phyloP scores from a whole-genome alignment of 805 yeast species.

The Jamesozyma lodderae region DNA sequence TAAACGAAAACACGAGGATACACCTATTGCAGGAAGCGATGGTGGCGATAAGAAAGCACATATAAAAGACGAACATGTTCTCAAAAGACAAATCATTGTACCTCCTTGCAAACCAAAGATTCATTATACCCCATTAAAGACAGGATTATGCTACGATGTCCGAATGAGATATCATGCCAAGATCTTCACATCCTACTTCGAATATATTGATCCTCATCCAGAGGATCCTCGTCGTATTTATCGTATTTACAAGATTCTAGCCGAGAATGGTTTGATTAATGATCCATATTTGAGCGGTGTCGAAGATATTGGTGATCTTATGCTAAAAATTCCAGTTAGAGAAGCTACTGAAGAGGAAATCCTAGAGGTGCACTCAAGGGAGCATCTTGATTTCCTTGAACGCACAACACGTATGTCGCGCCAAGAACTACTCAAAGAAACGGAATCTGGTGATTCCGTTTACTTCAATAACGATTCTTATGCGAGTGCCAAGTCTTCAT shows the following conservation, averaged over 20 bases:
- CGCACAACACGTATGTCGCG: constrained; percentile 71
- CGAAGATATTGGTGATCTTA: constrained; percentile 72
- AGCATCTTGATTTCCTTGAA: constrained; percentile 67
- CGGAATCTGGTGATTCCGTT: constrained; percentile 89
- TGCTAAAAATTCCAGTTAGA: constrained; percentile 84
- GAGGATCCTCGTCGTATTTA: constrained; percentile 97
- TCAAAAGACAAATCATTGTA: constrained; percentile 37
- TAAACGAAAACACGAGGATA: background rate
- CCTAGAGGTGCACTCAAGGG: constrained; percentile 71
- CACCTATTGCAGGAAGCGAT: too few species aligned
- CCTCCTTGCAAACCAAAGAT: constrained; percentile 58
- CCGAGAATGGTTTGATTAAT: constrained; percentile 82
- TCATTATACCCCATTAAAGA: constrained; percentile 66
- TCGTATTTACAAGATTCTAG: constrained; percentile 84
- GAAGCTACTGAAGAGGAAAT: constrained; percentile 86
- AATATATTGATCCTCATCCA: constrained; percentile 97
- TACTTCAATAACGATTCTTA: constrained; percentile 88
- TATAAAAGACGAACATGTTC: constrained; percentile 12
- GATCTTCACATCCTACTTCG: constrained; percentile 82
- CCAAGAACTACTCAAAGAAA: constrained; percentile 66
- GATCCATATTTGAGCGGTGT: constrained; percentile 64
- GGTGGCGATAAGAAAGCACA: constrained; percentile 1
- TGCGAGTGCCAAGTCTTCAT: constrained; percentile 79
- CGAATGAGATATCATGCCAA: constrained; percentile 97
- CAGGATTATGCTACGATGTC: constrained; percentile 93